Evolutionary conservation across 2,329 filamentous ascomycete genomes (phyloP).

Genomic region (Cadophora luteo-olivacea): DNA sequence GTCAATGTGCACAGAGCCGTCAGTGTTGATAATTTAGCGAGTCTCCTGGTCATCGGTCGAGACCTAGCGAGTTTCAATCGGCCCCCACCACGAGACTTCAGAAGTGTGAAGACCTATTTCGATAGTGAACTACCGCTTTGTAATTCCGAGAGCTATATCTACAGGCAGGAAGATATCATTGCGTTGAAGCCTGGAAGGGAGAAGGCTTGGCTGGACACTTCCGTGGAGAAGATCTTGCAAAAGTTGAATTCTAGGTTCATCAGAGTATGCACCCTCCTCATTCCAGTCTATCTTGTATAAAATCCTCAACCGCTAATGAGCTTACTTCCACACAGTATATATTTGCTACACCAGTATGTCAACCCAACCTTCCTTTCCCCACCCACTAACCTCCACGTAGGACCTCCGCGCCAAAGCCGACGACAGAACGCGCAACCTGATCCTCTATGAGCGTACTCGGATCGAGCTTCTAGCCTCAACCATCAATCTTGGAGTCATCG

Average conservation of each 20-base stretch:
- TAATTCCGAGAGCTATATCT: conserved; percentile 42
- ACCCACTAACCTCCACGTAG: not conserved
- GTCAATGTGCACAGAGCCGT: not conserved
- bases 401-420: not conserved
- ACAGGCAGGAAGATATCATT: conserved; percentile 48
- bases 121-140: not conserved
- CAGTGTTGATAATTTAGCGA: not conserved
- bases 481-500: conserved; percentile 23
- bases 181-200: conserved; percentile 47
- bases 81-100: conserved; percentile 43
- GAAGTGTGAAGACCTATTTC: conserved; percentile 44
- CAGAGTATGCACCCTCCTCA: not conserved
- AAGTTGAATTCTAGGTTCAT: conserved; percentile 26
- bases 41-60: conserved; percentile 31
- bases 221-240: conserved; percentile 42
- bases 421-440: conserved; percentile 1
- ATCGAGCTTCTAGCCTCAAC: conserved; percentile 25
- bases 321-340: conserved; percentile 12
- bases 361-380: not conserved
- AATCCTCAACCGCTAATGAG: not conserved
- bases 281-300: not conserved
- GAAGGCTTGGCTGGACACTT: conserved; percentile 48
- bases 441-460: conserved; percentile 23
- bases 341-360: conserved; percentile 23
- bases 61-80: conserved; percentile 40